phyloP scores from a whole-genome alignment of 2,329 filamentous ascomycete species.

The Aspergillus cejpii region DNA sequence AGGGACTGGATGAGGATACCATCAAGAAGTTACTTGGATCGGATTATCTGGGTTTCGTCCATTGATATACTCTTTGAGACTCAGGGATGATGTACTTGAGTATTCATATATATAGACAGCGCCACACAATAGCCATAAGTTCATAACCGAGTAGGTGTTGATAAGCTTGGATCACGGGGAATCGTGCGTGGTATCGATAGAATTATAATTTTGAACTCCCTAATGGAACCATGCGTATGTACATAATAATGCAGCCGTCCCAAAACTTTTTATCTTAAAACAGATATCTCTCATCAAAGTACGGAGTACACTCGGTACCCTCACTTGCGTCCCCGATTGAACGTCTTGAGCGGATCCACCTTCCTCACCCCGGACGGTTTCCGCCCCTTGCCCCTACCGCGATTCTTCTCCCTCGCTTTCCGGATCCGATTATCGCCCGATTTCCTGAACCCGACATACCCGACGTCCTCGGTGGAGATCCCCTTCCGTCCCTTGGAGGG shows the following conservation, averaged over 20 bases:
- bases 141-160: too few relatives aligned
- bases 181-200: background rate
- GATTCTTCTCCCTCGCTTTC: slow-evolving; percentile 44
- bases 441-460: slow-evolving; percentile 64
- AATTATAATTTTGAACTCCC: background rate
- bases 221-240: background rate
- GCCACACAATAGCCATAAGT: too few relatives aligned
- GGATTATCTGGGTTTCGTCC: slow-evolving; percentile 9
- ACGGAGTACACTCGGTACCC: too few relatives aligned
- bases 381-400: slow-evolving; percentile 41
- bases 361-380: slow-evolving; percentile 50
- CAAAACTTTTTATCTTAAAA: background rate
- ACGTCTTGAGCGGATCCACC: slow-evolving; percentile 79
- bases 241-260: background rate
- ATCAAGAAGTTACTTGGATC: slow-evolving; percentile 15
- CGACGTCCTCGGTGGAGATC: slow-evolving; percentile 58
- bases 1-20: slow-evolving; percentile 16
- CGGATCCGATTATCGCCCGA: slow-evolving; percentile 46
- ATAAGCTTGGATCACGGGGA: background rate
- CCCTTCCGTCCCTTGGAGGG: slow-evolving; percentile 69
- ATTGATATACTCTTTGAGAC: slow-evolving; percentile 1
- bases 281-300: background rate
- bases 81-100: too few relatives aligned
- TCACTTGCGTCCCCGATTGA: slow-evolving; percentile 54
- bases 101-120: too few relatives aligned